Evolutionary conservation across 163 green algal species (phyloP).

Genomic region (Scenedesmus sp.): DNA sequence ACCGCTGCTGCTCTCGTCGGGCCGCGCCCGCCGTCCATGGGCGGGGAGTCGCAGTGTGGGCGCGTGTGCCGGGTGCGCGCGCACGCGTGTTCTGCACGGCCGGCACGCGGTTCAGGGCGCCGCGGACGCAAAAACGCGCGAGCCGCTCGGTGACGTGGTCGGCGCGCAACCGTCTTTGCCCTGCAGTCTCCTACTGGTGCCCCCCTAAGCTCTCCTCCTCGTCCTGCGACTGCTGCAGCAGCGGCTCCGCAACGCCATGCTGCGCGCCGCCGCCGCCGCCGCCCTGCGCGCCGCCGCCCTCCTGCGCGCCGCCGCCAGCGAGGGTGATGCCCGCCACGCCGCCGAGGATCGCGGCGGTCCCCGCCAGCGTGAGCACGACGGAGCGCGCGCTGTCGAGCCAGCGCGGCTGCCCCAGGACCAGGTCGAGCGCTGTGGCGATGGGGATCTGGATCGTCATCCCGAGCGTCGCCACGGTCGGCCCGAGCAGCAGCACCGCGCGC

Average conservation of each 20-base stretch:
- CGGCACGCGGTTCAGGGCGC: no score
- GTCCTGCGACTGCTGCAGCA: no score
- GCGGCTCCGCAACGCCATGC: no score
- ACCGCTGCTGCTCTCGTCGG: not conserved
- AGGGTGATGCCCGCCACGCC: constrained; percentile 75
- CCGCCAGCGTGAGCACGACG: constrained; percentile 58
- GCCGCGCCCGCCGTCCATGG: not conserved
- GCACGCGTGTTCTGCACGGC: no score
- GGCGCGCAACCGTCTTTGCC: no score
- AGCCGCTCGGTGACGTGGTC: no score
- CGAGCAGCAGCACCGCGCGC: constrained; percentile 89
- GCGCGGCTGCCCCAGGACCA: constrained; percentile 56
- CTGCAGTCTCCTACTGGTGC: no score
- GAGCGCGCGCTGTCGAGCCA: constrained; percentile 48
- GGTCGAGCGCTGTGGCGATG: constrained; percentile 73
- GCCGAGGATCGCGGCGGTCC: constrained; percentile 61
- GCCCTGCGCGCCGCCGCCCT: not conserved
- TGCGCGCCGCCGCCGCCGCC: not conserved
- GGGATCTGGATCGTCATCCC: constrained; percentile 92
- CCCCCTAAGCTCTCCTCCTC: no score
- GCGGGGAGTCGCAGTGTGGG: no score
- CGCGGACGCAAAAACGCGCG: no score
- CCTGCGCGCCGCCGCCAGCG: not conserved
- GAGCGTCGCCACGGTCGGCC: constrained; percentile 81
- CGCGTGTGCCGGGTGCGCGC: no score